These are phyloP conservation scores for Syzygium aromaticum DNA, from an alignment of 345 rosid genomes.

Conservation along the genomic window DNA sequence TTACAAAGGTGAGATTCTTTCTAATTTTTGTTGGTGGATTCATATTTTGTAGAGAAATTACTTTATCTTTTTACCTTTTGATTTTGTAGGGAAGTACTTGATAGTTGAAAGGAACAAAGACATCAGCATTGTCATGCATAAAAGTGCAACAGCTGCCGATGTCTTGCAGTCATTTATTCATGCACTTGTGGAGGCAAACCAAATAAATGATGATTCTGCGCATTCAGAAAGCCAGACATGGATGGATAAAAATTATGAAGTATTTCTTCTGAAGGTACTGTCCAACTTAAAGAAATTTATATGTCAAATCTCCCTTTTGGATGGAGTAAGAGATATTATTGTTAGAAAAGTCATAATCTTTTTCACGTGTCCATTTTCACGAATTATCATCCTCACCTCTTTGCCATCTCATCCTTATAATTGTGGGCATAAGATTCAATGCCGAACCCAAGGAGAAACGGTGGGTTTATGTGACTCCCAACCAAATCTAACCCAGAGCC, in stretches of 20 bases:
- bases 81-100: constrained; percentile 52
- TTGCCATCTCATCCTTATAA: background rate
- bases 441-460: background rate
- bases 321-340: background rate
- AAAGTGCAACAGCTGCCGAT: constrained; percentile 48
- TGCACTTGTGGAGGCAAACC: constrained; percentile 48
- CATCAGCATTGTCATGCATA: constrained; percentile 48
- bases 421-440: background rate
- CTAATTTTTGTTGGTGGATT: background rate
- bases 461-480: background rate
- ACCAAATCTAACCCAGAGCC: background rate
- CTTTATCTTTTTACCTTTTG: constrained; percentile 3
- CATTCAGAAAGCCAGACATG: constrained; percentile 53
- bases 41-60: background rate
- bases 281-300: background rate
- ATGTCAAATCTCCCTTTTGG: background rate
- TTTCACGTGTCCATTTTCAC: background rate
- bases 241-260: constrained; percentile 64
- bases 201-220: constrained; percentile 8
- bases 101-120: constrained; percentile 41
- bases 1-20: constrained; percentile 30
- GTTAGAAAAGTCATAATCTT: background rate
- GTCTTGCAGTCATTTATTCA: constrained; percentile 69
- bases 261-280: constrained; percentile 57
- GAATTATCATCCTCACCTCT: background rate